These are phyloP conservation scores for Novakomyces olei DNA, from an alignment of 805 yeast genomes.

Conservation along the genomic window DNA sequence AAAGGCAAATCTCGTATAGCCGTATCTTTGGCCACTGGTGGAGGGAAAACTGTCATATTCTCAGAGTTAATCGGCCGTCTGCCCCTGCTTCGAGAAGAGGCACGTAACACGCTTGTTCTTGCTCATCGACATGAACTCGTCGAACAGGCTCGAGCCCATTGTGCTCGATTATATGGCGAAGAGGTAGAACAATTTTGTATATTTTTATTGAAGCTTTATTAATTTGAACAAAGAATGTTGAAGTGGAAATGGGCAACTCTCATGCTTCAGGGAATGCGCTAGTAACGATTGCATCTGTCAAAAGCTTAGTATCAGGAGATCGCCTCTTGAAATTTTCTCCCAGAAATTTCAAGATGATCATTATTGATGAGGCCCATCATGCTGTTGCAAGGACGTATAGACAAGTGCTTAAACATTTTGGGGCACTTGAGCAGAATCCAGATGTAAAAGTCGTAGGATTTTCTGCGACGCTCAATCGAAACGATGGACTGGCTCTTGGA, in stretches of 20 bases:
- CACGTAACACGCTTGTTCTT: slow-evolving; percentile 29
- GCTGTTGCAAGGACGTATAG: slow-evolving; percentile 52
- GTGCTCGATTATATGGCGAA: slow-evolving; percentile 27
- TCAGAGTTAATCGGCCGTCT: slow-evolving; percentile 14
- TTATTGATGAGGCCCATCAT: slow-evolving; percentile 86
- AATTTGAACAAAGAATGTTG: slow-evolving; percentile 18
- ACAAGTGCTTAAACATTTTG: slow-evolving; percentile 36
- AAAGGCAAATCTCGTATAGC: slow-evolving; percentile 38
- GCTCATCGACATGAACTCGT: slow-evolving; percentile 71
- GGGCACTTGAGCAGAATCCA: slow-evolving; percentile 21
- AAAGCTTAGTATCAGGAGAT: slow-evolving; percentile 28
- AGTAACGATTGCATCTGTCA: slow-evolving; percentile 58
- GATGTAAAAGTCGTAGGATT: slow-evolving; percentile 51
- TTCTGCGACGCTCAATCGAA: slow-evolving; percentile 66
- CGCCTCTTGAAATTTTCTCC: slow-evolving; percentile 36
- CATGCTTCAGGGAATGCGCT: slow-evolving; percentile 28
- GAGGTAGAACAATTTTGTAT: slow-evolving; percentile 8
- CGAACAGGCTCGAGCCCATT: slow-evolving; percentile 37
- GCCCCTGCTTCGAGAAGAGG: slow-evolving; percentile 15
- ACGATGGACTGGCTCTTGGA: slow-evolving; percentile 42
- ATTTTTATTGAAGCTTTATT: not conserved
- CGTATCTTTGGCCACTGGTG: slow-evolving; percentile 78
- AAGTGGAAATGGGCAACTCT: slow-evolving; percentile 44
- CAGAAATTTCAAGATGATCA: slow-evolving; percentile 40
- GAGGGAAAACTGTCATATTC: slow-evolving; percentile 58